Conservation (phyloP, 2,329 filamentous ascomycete genomes). For the Esteya vermicola region DNA sequence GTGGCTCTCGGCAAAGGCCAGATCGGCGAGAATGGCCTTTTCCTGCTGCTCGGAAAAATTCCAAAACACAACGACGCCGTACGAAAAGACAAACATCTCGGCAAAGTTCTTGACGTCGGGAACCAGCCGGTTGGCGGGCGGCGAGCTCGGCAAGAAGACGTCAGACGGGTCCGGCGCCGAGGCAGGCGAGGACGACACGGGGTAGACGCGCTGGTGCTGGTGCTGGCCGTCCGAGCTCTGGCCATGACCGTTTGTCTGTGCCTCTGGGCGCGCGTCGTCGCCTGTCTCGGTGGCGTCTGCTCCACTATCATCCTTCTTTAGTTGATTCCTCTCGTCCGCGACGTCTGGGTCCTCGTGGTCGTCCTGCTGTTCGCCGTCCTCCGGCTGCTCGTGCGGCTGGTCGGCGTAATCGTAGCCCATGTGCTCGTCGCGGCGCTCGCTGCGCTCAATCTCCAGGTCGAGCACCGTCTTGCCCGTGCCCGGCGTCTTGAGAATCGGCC, state of each 20-base stretch:
- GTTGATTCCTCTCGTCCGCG: too few species aligned
- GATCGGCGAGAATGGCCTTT: slow-evolving; percentile 87
- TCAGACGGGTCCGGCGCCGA: not conserved
- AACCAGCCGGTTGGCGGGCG: slow-evolving; percentile 42
- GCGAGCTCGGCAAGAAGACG: not conserved
- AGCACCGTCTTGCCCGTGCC: slow-evolving; percentile 79
- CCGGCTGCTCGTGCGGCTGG: not conserved
- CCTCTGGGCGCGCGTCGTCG: too few species aligned
- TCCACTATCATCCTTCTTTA: too few species aligned
- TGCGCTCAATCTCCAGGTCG: slow-evolving; percentile 91
- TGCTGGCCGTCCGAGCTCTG: too few species aligned
- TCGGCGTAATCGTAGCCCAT: slow-evolving; percentile 77
- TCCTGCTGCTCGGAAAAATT: slow-evolving; percentile 95
- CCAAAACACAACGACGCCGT: slow-evolving; percentile 97
- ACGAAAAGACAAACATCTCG: slow-evolving; percentile 95
- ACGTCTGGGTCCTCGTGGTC: too few species aligned
- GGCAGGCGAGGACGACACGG: not conserved
- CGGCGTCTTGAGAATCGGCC: slow-evolving; percentile 81
- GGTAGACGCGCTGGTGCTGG: not conserved
- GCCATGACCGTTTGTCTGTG: too few species aligned
- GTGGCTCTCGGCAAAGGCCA: slow-evolving; percentile 71
- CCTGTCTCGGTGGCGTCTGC: too few species aligned
- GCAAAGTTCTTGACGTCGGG: slow-evolving; percentile 67
- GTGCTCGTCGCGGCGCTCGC: slow-evolving; percentile 75
- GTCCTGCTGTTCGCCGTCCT: not conserved